These are phyloP conservation scores for Zea luxurians DNA, from an alignment of 176 grass and related monocot species.

Conservation along the genomic window DNA sequence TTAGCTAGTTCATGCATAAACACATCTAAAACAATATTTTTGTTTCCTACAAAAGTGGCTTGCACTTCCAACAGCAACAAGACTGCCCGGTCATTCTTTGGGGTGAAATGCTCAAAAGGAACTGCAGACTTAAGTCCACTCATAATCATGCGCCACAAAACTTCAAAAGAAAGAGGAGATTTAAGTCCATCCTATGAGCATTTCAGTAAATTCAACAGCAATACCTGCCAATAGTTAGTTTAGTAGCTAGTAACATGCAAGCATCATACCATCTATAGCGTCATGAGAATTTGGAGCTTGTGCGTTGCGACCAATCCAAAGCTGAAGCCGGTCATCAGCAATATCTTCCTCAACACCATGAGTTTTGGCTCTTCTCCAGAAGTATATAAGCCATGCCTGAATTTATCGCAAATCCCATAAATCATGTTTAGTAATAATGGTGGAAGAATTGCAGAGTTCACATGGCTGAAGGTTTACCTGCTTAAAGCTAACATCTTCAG, in stretches of 20 bases:
- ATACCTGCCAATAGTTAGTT: neutral
- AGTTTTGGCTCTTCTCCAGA: slow-evolving; percentile 92
- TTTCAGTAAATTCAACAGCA: neutral
- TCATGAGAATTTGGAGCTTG: slow-evolving; percentile 91
- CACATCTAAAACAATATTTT: neutral
- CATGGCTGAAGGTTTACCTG: slow-evolving; percentile 58
- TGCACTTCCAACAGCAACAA: slow-evolving; percentile 5
- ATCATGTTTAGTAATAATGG: slow-evolving; percentile 29
- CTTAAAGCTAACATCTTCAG: slow-evolving; percentile 92
- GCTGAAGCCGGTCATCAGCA: slow-evolving; percentile 91
- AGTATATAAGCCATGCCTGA: slow-evolving; percentile 93
- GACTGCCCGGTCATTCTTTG: neutral
- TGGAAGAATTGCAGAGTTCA: slow-evolving; percentile 24
- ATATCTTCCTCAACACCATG: slow-evolving; percentile 95
- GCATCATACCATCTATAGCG: slow-evolving; percentile 76
- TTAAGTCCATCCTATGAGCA: neutral
- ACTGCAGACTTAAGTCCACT: neutral
- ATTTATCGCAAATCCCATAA: slow-evolving; percentile 23
- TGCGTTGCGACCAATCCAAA: slow-evolving; percentile 76
- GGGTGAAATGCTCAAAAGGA: neutral
- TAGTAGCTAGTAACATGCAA: neutral
- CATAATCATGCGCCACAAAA: neutral
- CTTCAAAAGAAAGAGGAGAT: neutral
- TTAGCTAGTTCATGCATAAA: slow-evolving; percentile 15
- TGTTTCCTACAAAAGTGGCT: neutral